phyloP scores from a whole-genome alignment of 306 rosid species.

The Cyamopsis tetragonoloba region DNA sequence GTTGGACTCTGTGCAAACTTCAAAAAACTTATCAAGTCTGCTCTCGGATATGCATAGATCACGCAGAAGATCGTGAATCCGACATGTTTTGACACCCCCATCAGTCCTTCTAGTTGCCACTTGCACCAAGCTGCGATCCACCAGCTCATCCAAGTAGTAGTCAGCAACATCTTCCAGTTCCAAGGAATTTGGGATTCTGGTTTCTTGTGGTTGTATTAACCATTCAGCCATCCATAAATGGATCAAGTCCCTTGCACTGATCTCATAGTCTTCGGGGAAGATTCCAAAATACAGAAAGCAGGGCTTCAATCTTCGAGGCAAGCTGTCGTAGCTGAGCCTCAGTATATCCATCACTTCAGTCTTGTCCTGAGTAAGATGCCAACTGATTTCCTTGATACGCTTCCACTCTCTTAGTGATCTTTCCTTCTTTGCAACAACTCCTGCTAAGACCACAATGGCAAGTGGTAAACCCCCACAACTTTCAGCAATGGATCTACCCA shows the following conservation, averaged over 20 bases:
- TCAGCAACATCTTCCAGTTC: background rate
- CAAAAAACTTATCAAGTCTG: background rate
- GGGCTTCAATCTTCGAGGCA: background rate
- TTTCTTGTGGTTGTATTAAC: background rate
- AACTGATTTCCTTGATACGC: background rate
- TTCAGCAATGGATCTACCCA: background rate
- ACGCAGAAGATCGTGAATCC: background rate
- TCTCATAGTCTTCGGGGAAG: background rate
- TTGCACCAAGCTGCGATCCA: background rate
- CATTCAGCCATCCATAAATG: conserved; percentile 1
- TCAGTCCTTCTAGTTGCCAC: background rate
- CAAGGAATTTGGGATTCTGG: background rate
- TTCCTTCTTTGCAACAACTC: background rate
- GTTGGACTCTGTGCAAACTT: background rate
- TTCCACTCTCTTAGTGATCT: background rate
- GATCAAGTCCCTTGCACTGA: background rate
- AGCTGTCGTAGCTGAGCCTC: background rate
- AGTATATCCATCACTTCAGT: background rate
- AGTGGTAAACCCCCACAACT: conserved; percentile 10
- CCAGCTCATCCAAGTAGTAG: background rate
- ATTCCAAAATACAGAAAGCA: conserved; percentile 15
- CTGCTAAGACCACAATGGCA: background rate
- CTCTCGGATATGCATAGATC: background rate
- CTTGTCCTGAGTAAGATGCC: background rate
- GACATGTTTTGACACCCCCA: conserved; percentile 6